phyloP scores from a whole-genome alignment of 805 yeast species.

The Hanseniaspora clermontiae region DNA sequence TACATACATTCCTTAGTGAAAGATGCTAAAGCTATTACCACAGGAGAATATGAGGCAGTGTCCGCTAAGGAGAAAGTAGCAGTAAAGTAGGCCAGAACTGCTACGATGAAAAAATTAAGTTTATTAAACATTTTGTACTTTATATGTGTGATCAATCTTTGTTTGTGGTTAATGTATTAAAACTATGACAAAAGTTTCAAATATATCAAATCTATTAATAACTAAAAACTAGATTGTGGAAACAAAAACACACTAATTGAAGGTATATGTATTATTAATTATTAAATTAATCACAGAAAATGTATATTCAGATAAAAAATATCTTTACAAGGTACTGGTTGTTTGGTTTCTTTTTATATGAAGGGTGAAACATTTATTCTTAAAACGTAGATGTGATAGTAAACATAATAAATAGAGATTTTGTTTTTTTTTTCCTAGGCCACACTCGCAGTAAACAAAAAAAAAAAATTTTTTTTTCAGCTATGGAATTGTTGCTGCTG shows the following conservation, averaged over 20 bases:
- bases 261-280: too few relatives aligned
- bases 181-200: too few relatives aligned
- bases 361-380: neutral
- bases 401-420: neutral
- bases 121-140: neutral
- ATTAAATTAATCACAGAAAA: too few relatives aligned
- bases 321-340: neutral
- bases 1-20: conserved; percentile 36
- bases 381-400: neutral
- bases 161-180: neutral
- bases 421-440: neutral
- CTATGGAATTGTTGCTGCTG: neutral
- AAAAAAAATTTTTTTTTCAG: neutral
- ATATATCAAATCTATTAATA: too few relatives aligned
- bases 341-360: neutral
- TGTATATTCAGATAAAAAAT: too few relatives aligned
- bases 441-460: neutral
- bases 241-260: too few relatives aligned
- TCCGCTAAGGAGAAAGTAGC: neutral
- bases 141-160: neutral
- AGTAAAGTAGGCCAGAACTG: neutral
- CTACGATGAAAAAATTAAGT: neutral
- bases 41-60: conserved; percentile 26
- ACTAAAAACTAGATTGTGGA: too few relatives aligned
- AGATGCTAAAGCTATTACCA: conserved; percentile 30